Base-by-base conservation (phyloP, 1,284 basidiomycete species). In the Marasmius tenuissimus region DNA sequence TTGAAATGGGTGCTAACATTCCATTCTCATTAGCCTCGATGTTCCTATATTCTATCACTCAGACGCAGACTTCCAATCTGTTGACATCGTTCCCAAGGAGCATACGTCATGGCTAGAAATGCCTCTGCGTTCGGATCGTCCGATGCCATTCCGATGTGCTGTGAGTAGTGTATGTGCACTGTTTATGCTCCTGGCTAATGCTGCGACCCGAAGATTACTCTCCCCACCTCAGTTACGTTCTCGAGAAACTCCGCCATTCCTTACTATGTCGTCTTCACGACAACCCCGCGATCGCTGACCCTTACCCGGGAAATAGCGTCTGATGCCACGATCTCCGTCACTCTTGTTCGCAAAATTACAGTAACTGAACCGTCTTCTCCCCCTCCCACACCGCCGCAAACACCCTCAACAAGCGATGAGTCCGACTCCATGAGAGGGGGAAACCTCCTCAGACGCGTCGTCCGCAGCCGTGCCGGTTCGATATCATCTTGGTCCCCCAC, bases 201-300 rank as follows among this genome's bases (percentile, higher is more conserved):
- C 58, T 48, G 55, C 59, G 38, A 33, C 59, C 60, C 57, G 56
- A 55, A 90, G 88, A 77, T 88, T 22, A 88, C 88, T 39, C 73
- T 90, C 22, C 88, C 88, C 16, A 81, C 78, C 40, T 78, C 83
- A 10, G 76, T 82, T 10, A 80, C 79, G 7, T 89, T 89, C 73
- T 77, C 82, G 64, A 85, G 88, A 11, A 71, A 77, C 37, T 80
- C 79, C 12, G 80, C 80, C 33, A 81, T 91, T 59, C 83, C 87
- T 27, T 90, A 85, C 68, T 91, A 85, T 68, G 87, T 89, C 50
- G 85, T 90, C 33, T 91, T 89, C 71, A 82, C 83, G 12, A 89
- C 89, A 20, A 82, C 73, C 7, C 83, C 85, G 16, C 78, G 83
- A 42, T 86, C 82, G 16, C 70, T 76, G 0, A 67, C 72, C 16